Base-by-base conservation (phyloP, 495 filamentous ascomycete species). In the Aspergillus indologenus region DNA sequence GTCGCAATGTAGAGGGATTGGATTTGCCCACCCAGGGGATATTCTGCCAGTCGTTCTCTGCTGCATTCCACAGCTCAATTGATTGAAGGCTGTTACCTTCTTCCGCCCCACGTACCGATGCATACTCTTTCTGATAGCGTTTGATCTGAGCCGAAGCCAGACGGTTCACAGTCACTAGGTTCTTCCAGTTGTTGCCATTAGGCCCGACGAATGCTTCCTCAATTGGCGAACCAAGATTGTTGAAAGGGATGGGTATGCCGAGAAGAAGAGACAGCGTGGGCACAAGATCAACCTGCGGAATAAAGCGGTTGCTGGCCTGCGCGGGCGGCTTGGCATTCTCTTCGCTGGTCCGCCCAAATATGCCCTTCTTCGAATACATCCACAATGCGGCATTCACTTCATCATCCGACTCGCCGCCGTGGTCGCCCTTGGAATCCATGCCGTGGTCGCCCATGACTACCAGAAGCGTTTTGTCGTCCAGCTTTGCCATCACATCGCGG, bases 391-490 rank as follows among this genome's bases (percentile, higher is more conserved):
- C 92, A 71, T 98, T 85, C 24, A 98, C 83, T 67, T 98, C 94
- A 45, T 96, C 91, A 65, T 95, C 87, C 14, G 92, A 96, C 73
- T 98, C 94, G 46, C 94, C 94, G 45, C 94, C 94, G 66, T 98
- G 94, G 65, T 98, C 94, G 7, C 94, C 94, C 75, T 98, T 98
- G 22, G 81, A 77, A 73, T 98, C 94, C 94, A 98, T 98, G 9
- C 94, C 94, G 71, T 98, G 94, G 70, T 98, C 94, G 11, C 94
- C 94, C 90, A 98, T 96, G 17, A 98, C 90, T 17, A 98, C 87
- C 48, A 98, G 76, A 24, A 98, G 74, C 2, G 94, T 98, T 31
- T 89, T 74, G 45, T 96, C 89, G 64, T 96, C 93, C 14, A 98
- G 71, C 9, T 77, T 76, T 3, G 82, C 79, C 21, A 91, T 85